Evolutionary conservation across 139 green algal genomes (phyloP), one percentile per base, ranked within the genome.

Genomic region (Monoraphidium neglectum): DNA sequence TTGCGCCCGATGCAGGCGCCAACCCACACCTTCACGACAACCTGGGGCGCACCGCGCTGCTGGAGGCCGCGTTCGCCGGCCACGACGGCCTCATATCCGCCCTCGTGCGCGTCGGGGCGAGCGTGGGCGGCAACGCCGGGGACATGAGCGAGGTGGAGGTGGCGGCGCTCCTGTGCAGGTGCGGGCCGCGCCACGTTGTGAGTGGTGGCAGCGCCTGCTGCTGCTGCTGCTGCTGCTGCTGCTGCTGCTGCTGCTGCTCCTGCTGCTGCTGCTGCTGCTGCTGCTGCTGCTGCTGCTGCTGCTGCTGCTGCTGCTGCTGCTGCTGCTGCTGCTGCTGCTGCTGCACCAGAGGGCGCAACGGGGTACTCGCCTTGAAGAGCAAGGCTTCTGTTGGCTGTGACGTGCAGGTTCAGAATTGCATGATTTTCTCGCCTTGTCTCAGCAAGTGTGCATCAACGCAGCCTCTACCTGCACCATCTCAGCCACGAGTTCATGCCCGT

Each of bases 41-140:
- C 70, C 68, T 86, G 53, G 80, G 79, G 0, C 65, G 70, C 70
- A 80, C 64, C 12, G 74, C 82, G n/a, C 72, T 89, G 24, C 54
- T 82, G n/a, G 87, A 89, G 54, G 43, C 43, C 43, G 43, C 43
- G 8, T 51, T 51, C 12, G 43, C 43, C 43, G 43, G 43, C 43
- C 43, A 51, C 43, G 43, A 51, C 43, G 43, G 43, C 43, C 43
- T 51, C 43, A 51, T 51, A 51, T 51, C 43, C 5, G 56, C 56
- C 12, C n/a, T 32, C 12, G 13, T 15, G 10, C 56, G 56, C 26
- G 56, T 32, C 26, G 26, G 56, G 12, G 56, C 56, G 56, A 12
- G 56, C 56, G 13, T 32, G 10, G 56, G 26, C 26, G 56, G 26
- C 56, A 32, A 6, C 26, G 56, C 56, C 12, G 24, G 56, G 26